Evolutionary conservation across 768 basidiomycete genomes (phyloP).

Genomic region (Fibroporia radiculosa): DNA sequence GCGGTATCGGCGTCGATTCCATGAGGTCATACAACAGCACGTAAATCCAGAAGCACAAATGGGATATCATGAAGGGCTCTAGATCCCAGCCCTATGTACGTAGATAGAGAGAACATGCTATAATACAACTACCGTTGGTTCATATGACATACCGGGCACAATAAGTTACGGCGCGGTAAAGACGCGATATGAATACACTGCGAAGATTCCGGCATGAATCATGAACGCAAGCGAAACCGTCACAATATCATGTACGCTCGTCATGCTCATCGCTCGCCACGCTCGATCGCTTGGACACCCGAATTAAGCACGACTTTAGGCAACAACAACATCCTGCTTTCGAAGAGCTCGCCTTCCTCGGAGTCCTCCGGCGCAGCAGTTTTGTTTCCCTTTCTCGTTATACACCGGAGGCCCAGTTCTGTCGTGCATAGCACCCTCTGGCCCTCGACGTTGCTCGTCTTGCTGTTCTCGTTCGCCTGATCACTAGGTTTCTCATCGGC

Average conservation of each 20-base stretch:
- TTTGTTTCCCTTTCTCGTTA: conserved; percentile 34
- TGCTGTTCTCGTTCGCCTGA: conserved; percentile 5
- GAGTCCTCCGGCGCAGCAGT: conserved; percentile 14
- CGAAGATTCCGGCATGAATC: not conserved
- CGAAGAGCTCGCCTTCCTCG: conserved; percentile 37
- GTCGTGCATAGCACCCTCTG: conserved; percentile 53
- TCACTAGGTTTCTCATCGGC: conserved; percentile 8
- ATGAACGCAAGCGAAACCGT: not conserved
- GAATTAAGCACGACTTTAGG: conserved; percentile 77
- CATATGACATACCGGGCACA: not conserved
- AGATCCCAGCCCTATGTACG: not conserved
- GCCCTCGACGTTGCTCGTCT: conserved; percentile 5
- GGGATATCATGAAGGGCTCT: too few relatives aligned
- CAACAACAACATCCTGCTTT: conserved; percentile 51
- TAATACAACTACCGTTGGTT: not conserved
- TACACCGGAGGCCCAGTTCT: conserved; percentile 63
- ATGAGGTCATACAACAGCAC: too few relatives aligned
- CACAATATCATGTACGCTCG: not conserved
- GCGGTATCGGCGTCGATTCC: too few relatives aligned
- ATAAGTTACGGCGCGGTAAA: not conserved
- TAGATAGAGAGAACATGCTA: not conserved
- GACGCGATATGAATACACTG: not conserved
- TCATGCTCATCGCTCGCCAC: conserved; percentile 2
- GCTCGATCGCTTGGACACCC: conserved; percentile 43
- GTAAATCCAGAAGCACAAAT: too few relatives aligned